These are phyloP conservation scores for Mycena latifolia DNA, from an alignment of 768 basidiomycete genomes.

Conservation along the genomic window DNA sequence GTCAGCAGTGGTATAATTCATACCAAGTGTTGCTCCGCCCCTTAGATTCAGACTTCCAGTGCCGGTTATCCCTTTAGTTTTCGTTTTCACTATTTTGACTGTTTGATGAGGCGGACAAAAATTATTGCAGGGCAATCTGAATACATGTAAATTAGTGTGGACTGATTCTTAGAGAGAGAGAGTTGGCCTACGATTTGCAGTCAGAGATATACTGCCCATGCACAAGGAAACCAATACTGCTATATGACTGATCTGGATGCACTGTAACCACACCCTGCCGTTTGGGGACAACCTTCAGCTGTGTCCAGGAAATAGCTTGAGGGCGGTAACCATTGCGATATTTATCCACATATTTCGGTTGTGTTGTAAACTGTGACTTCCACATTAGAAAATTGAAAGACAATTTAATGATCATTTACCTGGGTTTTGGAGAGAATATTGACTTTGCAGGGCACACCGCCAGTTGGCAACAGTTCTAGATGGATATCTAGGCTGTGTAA, in stretches of 20 bases:
- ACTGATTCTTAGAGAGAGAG: neutral
- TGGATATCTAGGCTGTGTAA: neutral
- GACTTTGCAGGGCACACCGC: neutral
- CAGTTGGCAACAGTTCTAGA: neutral
- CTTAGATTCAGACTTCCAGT: neutral
- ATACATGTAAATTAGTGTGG: neutral
- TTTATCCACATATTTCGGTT: neutral
- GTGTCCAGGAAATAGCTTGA: neutral
- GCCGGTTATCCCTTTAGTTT: neutral
- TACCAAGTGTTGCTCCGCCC: neutral
- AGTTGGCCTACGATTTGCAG: neutral
- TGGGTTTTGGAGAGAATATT: neutral
- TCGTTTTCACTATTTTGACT: neutral
- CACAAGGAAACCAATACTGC: conserved; percentile 7
- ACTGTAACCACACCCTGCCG: neutral
- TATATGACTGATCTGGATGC: conserved; percentile 3
- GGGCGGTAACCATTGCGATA: neutral
- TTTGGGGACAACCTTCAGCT: neutral
- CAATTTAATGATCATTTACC: neutral
- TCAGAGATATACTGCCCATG: neutral
- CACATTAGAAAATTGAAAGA: neutral
- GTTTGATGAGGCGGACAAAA: neutral
- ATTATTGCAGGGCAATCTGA: neutral
- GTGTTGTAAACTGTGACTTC: neutral
- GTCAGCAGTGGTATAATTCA: neutral